Base-by-base conservation (phyloP, 306 rosid species). In the Casuarina equisetifolia region DNA sequence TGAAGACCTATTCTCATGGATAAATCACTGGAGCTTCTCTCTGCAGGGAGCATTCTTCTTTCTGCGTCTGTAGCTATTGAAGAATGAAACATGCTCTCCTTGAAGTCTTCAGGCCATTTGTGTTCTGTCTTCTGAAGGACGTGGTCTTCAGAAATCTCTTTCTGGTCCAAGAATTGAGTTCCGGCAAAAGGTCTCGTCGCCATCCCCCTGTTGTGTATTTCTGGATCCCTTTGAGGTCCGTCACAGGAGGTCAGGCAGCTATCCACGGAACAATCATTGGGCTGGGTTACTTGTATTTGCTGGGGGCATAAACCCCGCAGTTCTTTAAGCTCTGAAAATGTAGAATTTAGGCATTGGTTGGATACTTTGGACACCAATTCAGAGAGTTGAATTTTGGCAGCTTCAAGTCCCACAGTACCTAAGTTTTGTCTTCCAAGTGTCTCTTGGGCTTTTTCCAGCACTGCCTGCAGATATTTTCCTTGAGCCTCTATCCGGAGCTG, bases 401-500 rank as follows among this genome's bases (percentile, higher is more conserved):
- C 94, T 85, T 93, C 97, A 63, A 91, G 86, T 45, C 93, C 97
- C 69, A 80, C 81, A 6, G 87, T 38, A 20, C 93, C 96, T 54
- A 81, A 39, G 78, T 87, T 86, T 62, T 88, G 95, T 57, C 75
- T 76, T 74, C 97, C 97, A 4, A 95, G 89, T 11, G 98, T 87
- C 53, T 95, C 97, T 42, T 89, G 96, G 25, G 98, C 97, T 70
- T 90, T 93, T 58, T 91, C 97, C 72, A 93, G 72, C 76, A 93
- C 98, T 59, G 90, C 72, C 64, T 93, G 93, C 12, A 93, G 87
- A 82, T 93, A 93, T 70, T 91, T 93, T 9, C 98, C 98, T 83
- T 95, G 98, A 0, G 98, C 96, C 73, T 95, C 98, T 54, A 95
- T 95, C 16, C 97, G 85, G 12, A 91, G 86, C 74, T 93, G 98